A percentile compares a stretch with the other conserved stretches of the same genome.
These are phyloP conservation scores for Dendryphion nanum DNA, from an alignment of 2,329 filamentous ascomycete genomes.

Conservation along the genomic window DNA sequence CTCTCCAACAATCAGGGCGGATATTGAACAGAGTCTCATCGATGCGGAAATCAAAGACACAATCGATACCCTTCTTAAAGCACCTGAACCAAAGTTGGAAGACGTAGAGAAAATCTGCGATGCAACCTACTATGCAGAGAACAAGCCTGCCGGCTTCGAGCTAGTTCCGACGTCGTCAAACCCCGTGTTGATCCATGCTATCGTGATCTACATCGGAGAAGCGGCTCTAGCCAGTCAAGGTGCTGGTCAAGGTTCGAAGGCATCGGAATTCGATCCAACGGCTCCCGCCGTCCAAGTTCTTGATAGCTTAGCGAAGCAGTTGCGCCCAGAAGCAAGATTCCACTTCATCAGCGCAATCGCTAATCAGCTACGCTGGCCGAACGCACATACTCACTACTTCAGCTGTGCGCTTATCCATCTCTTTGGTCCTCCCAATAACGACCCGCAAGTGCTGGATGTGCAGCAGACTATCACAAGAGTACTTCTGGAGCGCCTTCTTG, in stretches of 20 bases:
- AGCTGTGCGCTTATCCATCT: conserved; percentile 80
- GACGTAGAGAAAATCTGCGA: conserved; percentile 74
- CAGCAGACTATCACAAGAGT: conserved; percentile 89
- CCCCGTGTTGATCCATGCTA: conserved; percentile 69
- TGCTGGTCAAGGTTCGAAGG: conserved; percentile 56
- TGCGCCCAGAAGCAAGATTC: conserved; percentile 77
- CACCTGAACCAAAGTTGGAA: conserved; percentile 64
- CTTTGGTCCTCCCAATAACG: conserved; percentile 61
- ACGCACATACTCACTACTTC: conserved; percentile 89
- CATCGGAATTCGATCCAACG: conserved; percentile 62
- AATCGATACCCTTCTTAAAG: conserved; percentile 53
- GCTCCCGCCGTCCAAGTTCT: conserved; percentile 70
- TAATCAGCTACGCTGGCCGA: conserved; percentile 89
- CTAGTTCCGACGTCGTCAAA: conserved; percentile 68
- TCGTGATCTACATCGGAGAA: conserved; percentile 80
- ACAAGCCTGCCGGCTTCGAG: conserved; percentile 63
- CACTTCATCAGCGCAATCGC: conserved; percentile 80
- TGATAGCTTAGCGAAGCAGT: conserved; percentile 71
- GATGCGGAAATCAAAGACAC: conserved; percentile 53
- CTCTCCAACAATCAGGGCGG: conserved; percentile 63
- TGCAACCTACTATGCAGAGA: conserved; percentile 62
- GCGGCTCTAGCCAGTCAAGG: conserved; percentile 63
- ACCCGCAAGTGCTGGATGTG: conserved; percentile 70
- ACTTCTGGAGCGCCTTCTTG: conserved; percentile 81
- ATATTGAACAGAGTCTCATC: conserved; percentile 55